Base-by-base conservation (phyloP, 2,329 filamentous ascomycete species). In the Trichocomaceae sp. region DNA sequence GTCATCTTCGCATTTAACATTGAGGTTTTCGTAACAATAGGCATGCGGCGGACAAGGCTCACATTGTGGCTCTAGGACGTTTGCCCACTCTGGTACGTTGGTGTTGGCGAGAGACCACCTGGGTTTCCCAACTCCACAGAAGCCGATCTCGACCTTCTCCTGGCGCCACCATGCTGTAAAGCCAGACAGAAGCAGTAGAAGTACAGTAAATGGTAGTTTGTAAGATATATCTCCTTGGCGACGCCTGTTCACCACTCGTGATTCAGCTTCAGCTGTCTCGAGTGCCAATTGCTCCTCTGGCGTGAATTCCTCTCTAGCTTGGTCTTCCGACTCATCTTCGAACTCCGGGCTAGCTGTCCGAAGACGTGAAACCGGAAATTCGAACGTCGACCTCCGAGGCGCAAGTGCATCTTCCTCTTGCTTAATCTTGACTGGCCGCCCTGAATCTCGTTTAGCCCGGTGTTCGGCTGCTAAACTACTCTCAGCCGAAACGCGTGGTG, bases 71-170 rank as follows among this genome's bases (percentile, higher is more conserved):
- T 90, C 78, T 5, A 91, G 72, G 9, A 83, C 77, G 49, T 83
- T 77, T 8, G 88, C 78, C 78, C 84, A 88, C 47, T 88, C 83
- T 2, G 92, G 91, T 17, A 96, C 77, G 22, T 82, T 78, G 12
- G 86, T 77, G 29, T 83, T 80, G 10, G 79, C 76, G 52, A 85
- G 66, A 19, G 77, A 78, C 60, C 76, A 79, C 6, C 79, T 81
- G 47, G 83, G 77, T 52, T 85, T 82, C 22, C 87, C 93, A 52
- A 95, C 81, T 12, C 91, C 90, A 68, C 93, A 99, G 67, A 95
- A 99, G 33, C 95, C 93, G 19, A 97, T 89, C 15, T 89, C 87
- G n/a, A 96, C 77, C 78, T 97, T 97, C 72, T 99, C 93, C 67
- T 96, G 89, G 48, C 92, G 81, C 76, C 91, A 99, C 82, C 91